Base-by-base conservation (phyloP, 768 basidiomycete species). In the Tremella yokohamensis region DNA sequence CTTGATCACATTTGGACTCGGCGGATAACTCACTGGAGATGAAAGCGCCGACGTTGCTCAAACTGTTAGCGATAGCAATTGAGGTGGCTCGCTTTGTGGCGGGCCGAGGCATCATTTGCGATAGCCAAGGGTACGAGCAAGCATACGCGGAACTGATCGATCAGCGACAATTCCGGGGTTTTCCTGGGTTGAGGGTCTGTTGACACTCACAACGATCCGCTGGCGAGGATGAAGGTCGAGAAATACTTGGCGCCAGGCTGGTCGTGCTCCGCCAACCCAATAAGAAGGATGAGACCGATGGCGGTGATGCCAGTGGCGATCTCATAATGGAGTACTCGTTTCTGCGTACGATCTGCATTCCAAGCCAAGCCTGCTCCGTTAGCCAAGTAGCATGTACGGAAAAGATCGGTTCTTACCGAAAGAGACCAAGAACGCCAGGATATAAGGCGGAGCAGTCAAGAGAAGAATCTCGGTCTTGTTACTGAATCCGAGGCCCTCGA, bases 391-490 rank as follows among this genome's bases (percentile, higher is more conserved):
- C 6, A 6, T 4, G 42, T 15, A 45, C 42, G 4, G n/a, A 22
- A 45, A 8, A 45, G n/a, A 45, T 45, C 15, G 42, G 40, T n/a
- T n/a, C 40, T 54, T n/a, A 42, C 22, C 18, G 49, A 50, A 50
- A 1, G 49, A 50, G 49, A 50, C 18, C 19, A 50, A n/a, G 49
- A 50, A 25, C 8, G 49, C 49, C n/a, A 29, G 19, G 22, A 50
- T 50, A 4, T 50, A 50, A 18, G 49, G 49, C 25, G 49, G 49
- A 11, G 49, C 49, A 3, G 49, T 20, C 20, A 50, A 25, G 49
- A 50, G 49, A 7, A 50, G 22, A n/a, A 50, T 50, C 22, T 18
- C 25, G 22, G 25, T 50, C 20, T 50, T 50, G 49, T 50, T 50
- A 11, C 8, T 20, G 26, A 20, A 50, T n/a, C 49, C 49, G 22